Percentiles rank a stretch among this genome's conserved stretches.
Conservation (phyloP, 352 stramenopile species). For the Aphanomyces euteiches region DNA sequence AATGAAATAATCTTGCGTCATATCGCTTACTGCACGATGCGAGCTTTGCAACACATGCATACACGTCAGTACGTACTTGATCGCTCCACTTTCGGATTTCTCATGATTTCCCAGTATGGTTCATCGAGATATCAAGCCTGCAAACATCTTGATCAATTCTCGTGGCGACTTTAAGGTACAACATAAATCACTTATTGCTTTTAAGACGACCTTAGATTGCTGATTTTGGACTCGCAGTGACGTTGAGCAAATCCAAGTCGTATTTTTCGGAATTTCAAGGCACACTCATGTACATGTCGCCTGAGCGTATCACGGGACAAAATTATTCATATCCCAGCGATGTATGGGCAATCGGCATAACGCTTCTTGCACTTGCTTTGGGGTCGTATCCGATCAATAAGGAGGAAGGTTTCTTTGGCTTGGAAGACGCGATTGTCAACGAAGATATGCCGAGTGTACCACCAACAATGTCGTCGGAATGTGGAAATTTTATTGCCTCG, state of each 20-base stretch:
- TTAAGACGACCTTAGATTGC: conserved; percentile 42
- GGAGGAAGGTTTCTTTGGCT: conserved; percentile 74
- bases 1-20: conserved; percentile 63
- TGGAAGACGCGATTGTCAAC: conserved; percentile 78
- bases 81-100: neutral
- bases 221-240: conserved; percentile 76
- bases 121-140: conserved; percentile 88
- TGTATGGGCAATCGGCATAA: conserved; percentile 73
- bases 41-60: conserved; percentile 84
- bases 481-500: conserved; percentile 90
- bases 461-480: conserved; percentile 67
- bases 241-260: conserved; percentile 66
- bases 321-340: conserved; percentile 82
- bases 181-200: neutral
- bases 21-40: conserved; percentile 76
- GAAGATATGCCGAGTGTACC: conserved; percentile 68
- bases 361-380: conserved; percentile 61
- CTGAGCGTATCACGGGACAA: conserved; percentile 86
- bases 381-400: conserved; percentile 68
- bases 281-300: conserved; percentile 94
- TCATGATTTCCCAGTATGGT: conserved; percentile 48
- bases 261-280: conserved; percentile 86
- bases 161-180: conserved; percentile 79
- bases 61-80: conserved; percentile 43
- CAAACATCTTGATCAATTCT: conserved; percentile 85